Conservation (phyloP, 2,329 filamentous ascomycete species). For the Cordyceps pruinosa region DNA sequence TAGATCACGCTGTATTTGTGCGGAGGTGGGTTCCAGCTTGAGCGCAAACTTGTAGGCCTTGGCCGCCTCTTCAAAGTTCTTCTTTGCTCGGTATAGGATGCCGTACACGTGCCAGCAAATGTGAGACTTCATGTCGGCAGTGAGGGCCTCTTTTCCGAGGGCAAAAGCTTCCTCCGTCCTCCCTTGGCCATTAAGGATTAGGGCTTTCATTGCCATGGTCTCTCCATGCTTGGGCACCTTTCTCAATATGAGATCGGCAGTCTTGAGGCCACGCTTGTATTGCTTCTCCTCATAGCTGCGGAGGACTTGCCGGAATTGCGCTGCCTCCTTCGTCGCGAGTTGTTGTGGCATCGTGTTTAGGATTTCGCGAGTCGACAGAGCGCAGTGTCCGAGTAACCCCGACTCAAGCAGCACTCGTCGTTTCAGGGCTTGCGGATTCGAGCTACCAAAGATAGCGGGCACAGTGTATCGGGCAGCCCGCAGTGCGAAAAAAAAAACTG, state of each 20-base stretch:
- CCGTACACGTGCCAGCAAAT: conserved; percentile 99
- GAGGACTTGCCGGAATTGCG: conserved; percentile 90
- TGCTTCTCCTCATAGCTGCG: conserved; percentile 97
- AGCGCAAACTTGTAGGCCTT: conserved; percentile 98
- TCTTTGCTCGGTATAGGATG: conserved; percentile 81
- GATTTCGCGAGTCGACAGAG: neutral
- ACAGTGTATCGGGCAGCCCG: neutral
- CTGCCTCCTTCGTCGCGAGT: conserved; percentile 79
- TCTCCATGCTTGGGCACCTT: conserved; percentile 96
- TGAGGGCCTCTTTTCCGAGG: conserved; percentile 84
- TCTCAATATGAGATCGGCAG: conserved; percentile 90
- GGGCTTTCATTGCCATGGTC: conserved; percentile 96
- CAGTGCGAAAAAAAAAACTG: neutral
- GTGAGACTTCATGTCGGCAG: conserved; percentile 97
- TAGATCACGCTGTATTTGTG: conserved; percentile 89
- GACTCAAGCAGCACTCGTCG: neutral
- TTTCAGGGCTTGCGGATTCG: neutral
- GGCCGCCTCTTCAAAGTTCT: conserved; percentile 98
- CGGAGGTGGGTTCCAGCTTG: conserved; percentile 85
- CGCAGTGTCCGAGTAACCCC: conserved; percentile 7
- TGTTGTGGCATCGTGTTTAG: conserved; percentile 53
- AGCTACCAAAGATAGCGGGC: neutral
- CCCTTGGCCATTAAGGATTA: conserved; percentile 89
- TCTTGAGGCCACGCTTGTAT: conserved; percentile 90
- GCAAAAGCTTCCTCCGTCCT: conserved; percentile 92